Conservation (phyloP, 75 land plant species). For the Picea sitchensis region DNA sequence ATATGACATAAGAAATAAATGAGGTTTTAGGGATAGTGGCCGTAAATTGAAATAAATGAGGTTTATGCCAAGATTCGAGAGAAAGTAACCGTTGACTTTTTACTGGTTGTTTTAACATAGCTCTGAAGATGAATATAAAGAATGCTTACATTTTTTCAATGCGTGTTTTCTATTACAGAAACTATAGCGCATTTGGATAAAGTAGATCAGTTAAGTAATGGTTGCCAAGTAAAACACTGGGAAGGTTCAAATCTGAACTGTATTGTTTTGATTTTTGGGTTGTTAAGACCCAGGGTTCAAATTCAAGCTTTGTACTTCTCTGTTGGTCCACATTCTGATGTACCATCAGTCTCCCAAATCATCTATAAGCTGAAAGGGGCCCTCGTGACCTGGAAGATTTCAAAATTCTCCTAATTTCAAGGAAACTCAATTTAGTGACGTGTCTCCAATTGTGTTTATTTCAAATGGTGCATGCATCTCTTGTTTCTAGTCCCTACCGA, state of each 20-base stretch:
- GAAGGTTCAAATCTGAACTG: not conserved
- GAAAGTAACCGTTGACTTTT: not conserved
- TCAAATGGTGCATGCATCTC: not conserved
- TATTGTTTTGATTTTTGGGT: not conserved
- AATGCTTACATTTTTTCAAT: not conserved
- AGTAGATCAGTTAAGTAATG: no score
- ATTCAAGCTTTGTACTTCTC: not conserved
- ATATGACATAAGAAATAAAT: not conserved
- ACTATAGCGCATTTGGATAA: no score
- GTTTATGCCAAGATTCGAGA: not conserved
- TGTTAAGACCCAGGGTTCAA: not conserved
- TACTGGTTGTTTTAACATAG: not conserved
- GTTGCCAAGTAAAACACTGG: no score
- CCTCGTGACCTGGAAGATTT: not conserved
- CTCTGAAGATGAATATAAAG: not conserved
- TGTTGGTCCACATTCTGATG: not conserved
- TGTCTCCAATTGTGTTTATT: not conserved
- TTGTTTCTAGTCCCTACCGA: not conserved
- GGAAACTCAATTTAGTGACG: not conserved
- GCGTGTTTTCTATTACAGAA: no score
- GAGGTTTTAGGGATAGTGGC: not conserved
- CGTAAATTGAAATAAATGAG: not conserved
- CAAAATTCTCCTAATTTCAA: not conserved
- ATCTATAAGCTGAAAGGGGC: not conserved
- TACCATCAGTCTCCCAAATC: not conserved